Evolutionary conservation across 2,329 filamentous ascomycete genomes (phyloP).

Genomic region (Xylariaceae sp.): DNA sequence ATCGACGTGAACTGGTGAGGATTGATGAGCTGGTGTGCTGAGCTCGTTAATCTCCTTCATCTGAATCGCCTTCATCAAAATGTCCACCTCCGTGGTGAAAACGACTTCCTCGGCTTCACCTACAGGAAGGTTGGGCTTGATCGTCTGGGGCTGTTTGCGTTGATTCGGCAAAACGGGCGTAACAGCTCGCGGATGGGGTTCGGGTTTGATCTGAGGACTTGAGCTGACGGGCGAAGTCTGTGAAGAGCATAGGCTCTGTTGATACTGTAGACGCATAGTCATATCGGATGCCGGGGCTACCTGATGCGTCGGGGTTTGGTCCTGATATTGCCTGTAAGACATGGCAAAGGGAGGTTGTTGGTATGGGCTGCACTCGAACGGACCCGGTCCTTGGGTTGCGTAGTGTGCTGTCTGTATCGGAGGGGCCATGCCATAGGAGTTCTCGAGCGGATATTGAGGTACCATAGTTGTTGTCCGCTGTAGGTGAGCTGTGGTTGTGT

Average conservation of each 20-base stretch:
- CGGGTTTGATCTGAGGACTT: conserved; percentile 32
- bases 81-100: conserved; percentile 81
- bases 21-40: conserved; percentile 28
- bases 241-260: not conserved
- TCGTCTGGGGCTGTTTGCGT: conserved; percentile 31
- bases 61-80: conserved; percentile 85
- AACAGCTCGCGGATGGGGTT: conserved; percentile 19
- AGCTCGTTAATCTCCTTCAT: conserved; percentile 43
- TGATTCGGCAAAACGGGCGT: conserved; percentile 6
- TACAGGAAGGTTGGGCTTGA: conserved; percentile 42
- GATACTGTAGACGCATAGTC: not conserved
- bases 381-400: conserved; percentile 8
- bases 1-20: conserved; percentile 11
- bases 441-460: conserved; percentile 42
- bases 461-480: conserved; percentile 25
- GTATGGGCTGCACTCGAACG: conserved; percentile 9
- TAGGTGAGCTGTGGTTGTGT: conserved; percentile 25
- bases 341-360: conserved; percentile 4
- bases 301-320: conserved; percentile 7
- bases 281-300: conserved; percentile 6
- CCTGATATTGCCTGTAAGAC: conserved; percentile 9
- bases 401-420: conserved; percentile 26
- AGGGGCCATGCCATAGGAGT: conserved; percentile 38
- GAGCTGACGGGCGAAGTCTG: conserved; percentile 13
- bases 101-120: conserved; percentile 48